Evolutionary conservation across 1,284 basidiomycete genomes (phyloP).

Genomic region (Ustanciosporium gigantosporum): DNA sequence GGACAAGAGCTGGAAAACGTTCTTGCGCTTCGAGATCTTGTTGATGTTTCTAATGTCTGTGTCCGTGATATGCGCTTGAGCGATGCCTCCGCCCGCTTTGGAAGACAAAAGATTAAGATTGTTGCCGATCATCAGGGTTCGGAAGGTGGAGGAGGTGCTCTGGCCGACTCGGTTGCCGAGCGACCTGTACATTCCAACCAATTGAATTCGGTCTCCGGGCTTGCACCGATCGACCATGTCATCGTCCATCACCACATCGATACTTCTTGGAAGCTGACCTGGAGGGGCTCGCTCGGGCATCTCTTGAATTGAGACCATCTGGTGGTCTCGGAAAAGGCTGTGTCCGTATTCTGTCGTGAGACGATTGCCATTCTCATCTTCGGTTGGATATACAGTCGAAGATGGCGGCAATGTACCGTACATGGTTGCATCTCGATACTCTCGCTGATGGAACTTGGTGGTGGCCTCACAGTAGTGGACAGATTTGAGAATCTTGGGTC

Average conservation of each 20-base stretch:
- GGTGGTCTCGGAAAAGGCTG: constrained; percentile 92
- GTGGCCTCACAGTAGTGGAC: constrained; percentile 92
- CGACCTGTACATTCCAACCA: constrained; percentile 93
- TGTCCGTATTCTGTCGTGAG: constrained; percentile 92
- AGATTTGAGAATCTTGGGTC: constrained; percentile 96
- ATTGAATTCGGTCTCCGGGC: constrained; percentile 94
- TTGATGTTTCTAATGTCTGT: constrained; percentile 96
- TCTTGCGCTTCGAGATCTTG: constrained; percentile 78
- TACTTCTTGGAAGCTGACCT: constrained; percentile 91
- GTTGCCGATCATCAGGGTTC: constrained; percentile 91
- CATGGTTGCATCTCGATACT: constrained; percentile 92
- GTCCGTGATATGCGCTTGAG: constrained; percentile 88
- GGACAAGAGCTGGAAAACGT: constrained; percentile 86
- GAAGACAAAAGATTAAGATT: constrained; percentile 95
- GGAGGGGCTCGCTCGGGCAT: constrained; percentile 99
- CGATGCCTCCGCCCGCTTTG: constrained; percentile 93
- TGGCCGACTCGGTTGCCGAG: constrained; percentile 76
- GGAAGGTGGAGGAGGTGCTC: constrained; percentile 77
- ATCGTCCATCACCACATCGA: constrained; percentile 93
- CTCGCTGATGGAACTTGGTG: constrained; percentile 78
- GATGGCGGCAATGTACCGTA: constrained; percentile 69
- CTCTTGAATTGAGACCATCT: constrained; percentile 96
- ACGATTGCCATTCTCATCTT: constrained; percentile 83
- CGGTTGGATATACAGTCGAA: constrained; percentile 71
- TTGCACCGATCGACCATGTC: constrained; percentile 97